Conservation (phyloP, 495 filamentous ascomycete species). For the Aspergillus olivimuriae region DNA sequence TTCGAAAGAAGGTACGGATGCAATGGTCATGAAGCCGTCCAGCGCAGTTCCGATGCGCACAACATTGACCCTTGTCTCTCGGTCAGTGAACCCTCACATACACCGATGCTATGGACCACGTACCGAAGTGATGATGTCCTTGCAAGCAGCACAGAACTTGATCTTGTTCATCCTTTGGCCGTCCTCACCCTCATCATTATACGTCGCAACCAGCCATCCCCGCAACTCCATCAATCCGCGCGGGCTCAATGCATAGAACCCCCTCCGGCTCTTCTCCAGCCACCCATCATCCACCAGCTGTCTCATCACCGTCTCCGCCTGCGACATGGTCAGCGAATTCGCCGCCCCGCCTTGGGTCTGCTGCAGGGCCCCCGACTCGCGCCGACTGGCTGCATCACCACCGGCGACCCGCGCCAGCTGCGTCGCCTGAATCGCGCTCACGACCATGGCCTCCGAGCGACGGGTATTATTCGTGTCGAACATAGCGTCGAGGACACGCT, state of each 20-base stretch:
- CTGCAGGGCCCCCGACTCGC: conserved; percentile 34
- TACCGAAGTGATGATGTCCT: conserved; percentile 79
- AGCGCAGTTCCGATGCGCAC: conserved; percentile 57
- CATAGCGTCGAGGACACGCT: conserved; percentile 84
- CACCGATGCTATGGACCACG: too few species aligned
- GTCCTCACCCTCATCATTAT: conserved; percentile 63
- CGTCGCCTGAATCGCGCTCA: conserved; percentile 70
- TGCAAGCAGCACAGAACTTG: conserved; percentile 84
- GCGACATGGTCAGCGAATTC: conserved; percentile 58
- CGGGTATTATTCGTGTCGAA: conserved; percentile 79
- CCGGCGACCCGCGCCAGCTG: conserved; percentile 25
- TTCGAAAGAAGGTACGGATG: conserved; percentile 62
- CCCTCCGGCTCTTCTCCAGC: conserved; percentile 65
- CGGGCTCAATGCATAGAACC: conserved; percentile 68
- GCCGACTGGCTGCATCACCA: conserved; percentile 24
- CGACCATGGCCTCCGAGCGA: conserved; percentile 70
- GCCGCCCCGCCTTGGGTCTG: conserved; percentile 32
- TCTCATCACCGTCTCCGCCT: conserved; percentile 67
- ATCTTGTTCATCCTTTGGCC: conserved; percentile 49
- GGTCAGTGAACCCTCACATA: too few species aligned
- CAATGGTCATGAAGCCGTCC: conserved; percentile 76
- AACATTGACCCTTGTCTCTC: conserved; percentile 87
- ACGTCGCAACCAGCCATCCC: conserved; percentile 73
- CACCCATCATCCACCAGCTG: conserved; percentile 74
- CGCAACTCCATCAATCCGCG: conserved; percentile 80